Base-by-base conservation (phyloP, 2,329 filamentous ascomycete genomes). In the Paecilomyces niveus region DNA sequence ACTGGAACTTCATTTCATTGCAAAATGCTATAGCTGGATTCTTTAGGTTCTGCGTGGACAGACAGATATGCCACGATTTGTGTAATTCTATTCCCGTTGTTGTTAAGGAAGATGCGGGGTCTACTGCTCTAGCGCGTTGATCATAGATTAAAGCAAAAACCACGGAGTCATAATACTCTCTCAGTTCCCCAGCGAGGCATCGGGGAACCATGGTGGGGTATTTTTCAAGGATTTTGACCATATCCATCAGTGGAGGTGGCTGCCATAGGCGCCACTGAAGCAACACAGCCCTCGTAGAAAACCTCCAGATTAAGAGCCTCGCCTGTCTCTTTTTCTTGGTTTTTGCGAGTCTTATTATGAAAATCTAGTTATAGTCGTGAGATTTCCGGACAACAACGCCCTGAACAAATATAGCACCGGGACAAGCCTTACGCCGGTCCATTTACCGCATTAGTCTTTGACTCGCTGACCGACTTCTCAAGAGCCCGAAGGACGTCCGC, bases 401-500 rank as follows among this genome's bases (percentile, higher is more conserved):
- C 15, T n/a, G 39, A 32, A 18, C 5, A 50, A 51, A 31, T 3
- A 9, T 56, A 15, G 10, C 29, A 10, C 26, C 24, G 18, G 9
- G 21, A 22, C 26, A 45, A 22, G 5, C 4, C 9, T 67, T 55
- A 65, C 59, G 59, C 63, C 61, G 54, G 21, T 7, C 75, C 78
- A 63, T 80, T 79, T 13, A 67, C 70, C 56, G 78, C 69, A 55
- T 55, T 31, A 24, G 26, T 6, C 72, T 81, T 82, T 3, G 74
- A 66, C 32, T 67, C 75, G 53, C 83, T 80, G 49, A 90, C 85
- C 1, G 90, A 90, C 75, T 83, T 85, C 74, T 94, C 88, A 50
- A 97, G 77, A 3, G 94, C 94, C 74, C 89, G 88, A 64, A 92
- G 74, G 15, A 95, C 86, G 79, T 99, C 94, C 49, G 81, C 83